Base-by-base conservation (phyloP, 768 basidiomycete genomes). In the Wakefieldia striispora region DNA sequence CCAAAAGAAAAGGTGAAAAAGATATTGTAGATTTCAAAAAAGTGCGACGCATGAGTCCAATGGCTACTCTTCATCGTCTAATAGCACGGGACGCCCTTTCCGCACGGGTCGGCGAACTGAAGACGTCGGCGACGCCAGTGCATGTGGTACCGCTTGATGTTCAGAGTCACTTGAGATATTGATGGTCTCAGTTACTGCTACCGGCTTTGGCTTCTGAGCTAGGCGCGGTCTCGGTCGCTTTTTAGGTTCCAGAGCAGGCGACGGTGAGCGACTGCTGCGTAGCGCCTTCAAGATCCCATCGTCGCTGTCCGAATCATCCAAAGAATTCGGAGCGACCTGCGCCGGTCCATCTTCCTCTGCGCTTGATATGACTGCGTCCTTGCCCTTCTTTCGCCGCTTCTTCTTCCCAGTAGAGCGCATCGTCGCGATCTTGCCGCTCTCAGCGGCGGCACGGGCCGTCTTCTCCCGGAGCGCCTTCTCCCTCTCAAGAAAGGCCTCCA, bases 401-500 rank as follows among this genome's bases (percentile, higher is more conserved):
- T 79, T 81, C 34, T 75, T 80, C 35, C 78, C 80, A 21, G 63
- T 66, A 12, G 75, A 72, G 4, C 67, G 71, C 70, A 81, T 79
- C 48, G 76, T 64, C 27, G 56, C 55, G 4, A 72, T 70, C 53
- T 57, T 73, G 5, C 73, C 77, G 43, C 59, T 66, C 45, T 74
- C 68, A 12, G 72, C 78, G 33, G 77, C 76, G 29, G 70, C 72
- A 21, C 71, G 72, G 4, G 76, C 67, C 31, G 70, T 76, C 64
- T 74, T 77, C 62, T 81, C 79, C 40, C 88, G 76, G 60, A 81
- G 66, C 43, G 53, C 72, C 59, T 78, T 79, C 69, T 95, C 94
- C 60, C 76, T 80, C 67, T 77, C 85, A 49, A 93, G 81, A 76
- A 97, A 97, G 6, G 75, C 81, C 43, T 88, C 85, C 67, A 92